Conservation (phyloP, 441 rosid genomes). For the Adansonia gregorii region DNA sequence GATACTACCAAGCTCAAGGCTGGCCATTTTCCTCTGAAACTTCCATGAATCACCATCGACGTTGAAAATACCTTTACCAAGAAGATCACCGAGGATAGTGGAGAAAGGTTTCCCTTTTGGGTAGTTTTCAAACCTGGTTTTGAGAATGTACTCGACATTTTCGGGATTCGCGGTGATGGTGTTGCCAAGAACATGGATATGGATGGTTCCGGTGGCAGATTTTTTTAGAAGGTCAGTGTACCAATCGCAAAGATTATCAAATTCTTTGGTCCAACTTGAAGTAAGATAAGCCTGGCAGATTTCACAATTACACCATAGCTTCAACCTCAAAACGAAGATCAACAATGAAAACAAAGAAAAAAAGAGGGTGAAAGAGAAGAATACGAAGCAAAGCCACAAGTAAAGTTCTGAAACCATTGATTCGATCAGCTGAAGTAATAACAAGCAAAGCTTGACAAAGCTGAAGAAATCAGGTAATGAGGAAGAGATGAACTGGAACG, state of each 20-base stretch:
- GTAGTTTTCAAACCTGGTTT: background rate
- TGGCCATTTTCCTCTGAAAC: background rate
- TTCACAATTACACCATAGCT: background rate
- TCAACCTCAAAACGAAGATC: background rate
- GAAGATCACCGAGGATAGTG: background rate
- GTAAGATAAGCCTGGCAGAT: background rate
- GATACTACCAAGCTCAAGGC: background rate
- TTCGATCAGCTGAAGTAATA: background rate
- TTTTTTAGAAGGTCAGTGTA: background rate
- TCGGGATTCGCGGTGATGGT: background rate
- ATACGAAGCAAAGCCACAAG: background rate
- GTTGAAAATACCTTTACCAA: background rate
- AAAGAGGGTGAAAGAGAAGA: background rate
- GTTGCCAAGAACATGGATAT: background rate
- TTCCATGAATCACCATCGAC: background rate
- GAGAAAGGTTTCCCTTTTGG: background rate
- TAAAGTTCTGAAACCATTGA: conserved; percentile 36
- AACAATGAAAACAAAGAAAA: background rate
- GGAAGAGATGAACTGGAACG: background rate
- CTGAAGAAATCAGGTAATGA: background rate
- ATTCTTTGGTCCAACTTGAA: background rate
- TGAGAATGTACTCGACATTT: background rate
- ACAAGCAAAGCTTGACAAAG: no score
- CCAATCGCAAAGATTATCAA: background rate
- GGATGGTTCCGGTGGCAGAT: background rate